Conservation (phyloP, 495 filamentous ascomycete genomes). For the Pseudevernia furfuracea region DNA sequence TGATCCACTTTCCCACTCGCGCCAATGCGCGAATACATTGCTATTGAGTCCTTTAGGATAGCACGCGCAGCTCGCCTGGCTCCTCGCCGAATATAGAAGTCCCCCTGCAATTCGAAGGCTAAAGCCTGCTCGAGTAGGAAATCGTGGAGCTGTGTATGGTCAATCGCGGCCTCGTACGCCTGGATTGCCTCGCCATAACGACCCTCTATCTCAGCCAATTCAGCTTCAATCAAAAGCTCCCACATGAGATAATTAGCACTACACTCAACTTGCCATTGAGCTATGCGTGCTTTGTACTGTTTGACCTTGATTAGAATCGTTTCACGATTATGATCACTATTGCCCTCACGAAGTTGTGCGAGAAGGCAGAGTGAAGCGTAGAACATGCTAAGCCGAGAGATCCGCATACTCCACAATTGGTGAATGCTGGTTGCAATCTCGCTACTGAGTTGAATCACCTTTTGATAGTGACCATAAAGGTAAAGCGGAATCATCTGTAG, state of each 20-base stretch:
- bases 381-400: constrained; percentile 55
- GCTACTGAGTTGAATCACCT: constrained; percentile 59
- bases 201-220: constrained; percentile 57
- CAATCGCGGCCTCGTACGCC: constrained; percentile 67
- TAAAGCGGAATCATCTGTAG: constrained; percentile 65
- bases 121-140: constrained; percentile 76
- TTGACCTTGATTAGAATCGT: constrained; percentile 49
- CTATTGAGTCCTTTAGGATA: constrained; percentile 62
- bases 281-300: constrained; percentile 55
- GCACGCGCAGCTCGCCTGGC: constrained; percentile 66
- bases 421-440: constrained; percentile 50
- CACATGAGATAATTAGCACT: constrained; percentile 75
- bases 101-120: constrained; percentile 63
- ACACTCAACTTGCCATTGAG: constrained; percentile 58
- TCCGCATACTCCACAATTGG: constrained; percentile 65
- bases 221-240: constrained; percentile 66
- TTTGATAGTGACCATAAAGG: constrained; percentile 65
- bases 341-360: constrained; percentile 51
- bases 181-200: constrained; percentile 54
- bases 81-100: constrained; percentile 62
- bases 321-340: constrained; percentile 42
- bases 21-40: constrained; percentile 64
- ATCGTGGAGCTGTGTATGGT: constrained; percentile 70
- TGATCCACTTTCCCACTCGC: constrained; percentile 58
- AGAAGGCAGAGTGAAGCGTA: constrained; percentile 63